Evolutionary conservation across 2,329 filamentous ascomycete species (phyloP), one percentile per base, ranked within the genome.

Genomic region (Coleophoma crateriformis): DNA sequence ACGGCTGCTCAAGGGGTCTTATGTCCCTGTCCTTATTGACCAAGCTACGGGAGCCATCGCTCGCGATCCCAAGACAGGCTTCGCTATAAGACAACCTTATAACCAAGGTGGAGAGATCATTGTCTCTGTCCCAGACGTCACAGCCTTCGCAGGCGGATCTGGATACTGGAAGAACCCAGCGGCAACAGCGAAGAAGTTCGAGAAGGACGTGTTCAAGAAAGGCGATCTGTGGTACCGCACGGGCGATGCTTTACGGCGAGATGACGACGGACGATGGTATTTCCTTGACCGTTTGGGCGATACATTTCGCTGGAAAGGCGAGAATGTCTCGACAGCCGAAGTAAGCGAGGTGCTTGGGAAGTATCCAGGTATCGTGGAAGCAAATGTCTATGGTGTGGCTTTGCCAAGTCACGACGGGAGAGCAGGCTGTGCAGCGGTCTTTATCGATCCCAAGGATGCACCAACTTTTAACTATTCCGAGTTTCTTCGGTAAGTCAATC

Each of bases 21-120:
- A 79, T 50, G 70, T 89, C 0, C 84, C 87, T 0, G 87, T 88
- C 1, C 77, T 76, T 19, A 79, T 88, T 46, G 85, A 91, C 59
- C 70, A 82, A 22, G 81, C 82, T 15, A 84, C 84, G 1, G 84
- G 82, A 7, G 82, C 84, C 37, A 81, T 90, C 46, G 71, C 74
- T 48, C 76, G 86, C 13, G 79, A 90, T 61, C 73, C 80, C 0
- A 75, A 77, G 56, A 89, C 85, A 0, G 85, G 86, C 0, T 87
- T 88, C 53, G 87, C 79, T 1, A 71, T 70, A 32, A 76, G 85
- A 27, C 75, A 78, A 45, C 66, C 81, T 0, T 87, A 87, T 61
- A 79, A 82, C 13, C 73, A 81, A 39, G 87, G 87, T 3, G 87
- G 87, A n/a, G 87, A 92, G 67, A 86, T 91, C 13, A 68, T 91